Percentiles rank a stretch among this genome's conserved stretches.
Evolutionary conservation across 2,329 filamentous ascomycete species (phyloP).

Genomic region (Epichloe sibirici): DNA sequence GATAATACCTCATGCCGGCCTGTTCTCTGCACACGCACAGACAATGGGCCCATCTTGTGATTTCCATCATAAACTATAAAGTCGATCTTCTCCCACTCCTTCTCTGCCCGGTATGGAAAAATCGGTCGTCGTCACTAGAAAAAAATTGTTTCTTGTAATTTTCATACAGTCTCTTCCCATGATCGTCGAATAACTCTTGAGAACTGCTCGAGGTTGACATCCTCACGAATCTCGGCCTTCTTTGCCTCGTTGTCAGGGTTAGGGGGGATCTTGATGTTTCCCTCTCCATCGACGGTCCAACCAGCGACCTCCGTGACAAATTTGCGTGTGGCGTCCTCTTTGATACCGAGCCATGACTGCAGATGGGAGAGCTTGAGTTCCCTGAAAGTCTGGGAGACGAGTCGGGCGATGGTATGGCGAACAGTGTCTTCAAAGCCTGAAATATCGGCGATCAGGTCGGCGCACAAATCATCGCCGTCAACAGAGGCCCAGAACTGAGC

Average conservation of each 20-base stretch:
- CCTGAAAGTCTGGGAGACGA: constrained; percentile 70
- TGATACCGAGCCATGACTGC: constrained; percentile 65
- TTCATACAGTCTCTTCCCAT: constrained; percentile 57
- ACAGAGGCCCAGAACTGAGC: constrained; percentile 84
- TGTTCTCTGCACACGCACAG: not conserved
- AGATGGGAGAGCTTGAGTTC: constrained; percentile 57
- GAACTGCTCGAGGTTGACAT: constrained; percentile 84
- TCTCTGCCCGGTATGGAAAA: not conserved
- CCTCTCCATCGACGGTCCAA: constrained; percentile 63
- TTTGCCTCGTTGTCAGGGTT: constrained; percentile 98
- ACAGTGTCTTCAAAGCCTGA: constrained; percentile 90
- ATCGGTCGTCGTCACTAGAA: not conserved
- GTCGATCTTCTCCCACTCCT: not conserved
- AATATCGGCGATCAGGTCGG: constrained; percentile 89
- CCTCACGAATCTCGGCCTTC: constrained; percentile 89
- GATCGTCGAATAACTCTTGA: constrained; percentile 67
- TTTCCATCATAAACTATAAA: not conserved
- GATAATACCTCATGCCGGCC: not conserved
- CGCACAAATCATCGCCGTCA: constrained; percentile 89
- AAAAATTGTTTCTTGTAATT: not conserved
- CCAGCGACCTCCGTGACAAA: constrained; percentile 78
- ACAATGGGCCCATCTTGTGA: not conserved
- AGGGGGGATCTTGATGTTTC: constrained; percentile 62
- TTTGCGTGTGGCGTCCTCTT: constrained; percentile 55
- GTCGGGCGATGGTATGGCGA: constrained; percentile 76